These are phyloP conservation scores for Monascus ruber DNA, from an alignment of 2,329 filamentous ascomycete genomes.

Conservation along the genomic window DNA sequence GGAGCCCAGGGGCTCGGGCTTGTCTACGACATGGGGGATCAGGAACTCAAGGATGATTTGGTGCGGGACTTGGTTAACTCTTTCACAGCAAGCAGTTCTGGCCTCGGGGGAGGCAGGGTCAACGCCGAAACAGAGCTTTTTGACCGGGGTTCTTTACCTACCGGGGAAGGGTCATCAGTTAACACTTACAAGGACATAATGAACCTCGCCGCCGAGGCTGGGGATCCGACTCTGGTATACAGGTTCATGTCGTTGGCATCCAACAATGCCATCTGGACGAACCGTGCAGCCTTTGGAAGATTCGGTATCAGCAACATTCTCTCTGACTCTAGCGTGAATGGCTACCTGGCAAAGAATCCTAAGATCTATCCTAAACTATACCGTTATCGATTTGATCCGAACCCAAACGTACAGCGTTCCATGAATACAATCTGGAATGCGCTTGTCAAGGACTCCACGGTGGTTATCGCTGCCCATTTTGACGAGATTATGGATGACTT, in stretches of 20 bases:
- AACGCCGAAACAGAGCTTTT: constrained; percentile 87
- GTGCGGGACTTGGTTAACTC: constrained; percentile 79
- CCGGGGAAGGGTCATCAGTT: constrained; percentile 75
- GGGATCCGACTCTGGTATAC: constrained; percentile 92
- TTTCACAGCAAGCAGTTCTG: constrained; percentile 58
- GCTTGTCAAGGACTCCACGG: constrained; percentile 75
- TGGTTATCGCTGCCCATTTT: constrained; percentile 69
- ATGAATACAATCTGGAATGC: constrained; percentile 99
- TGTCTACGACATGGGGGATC: constrained; percentile 86
- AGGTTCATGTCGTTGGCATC: constrained; percentile 96
- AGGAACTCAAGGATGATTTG: constrained; percentile 65
- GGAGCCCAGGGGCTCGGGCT: constrained; percentile 82
- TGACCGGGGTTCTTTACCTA: constrained; percentile 79
- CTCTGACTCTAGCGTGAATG: constrained; percentile 63
- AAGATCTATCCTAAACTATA: constrained; percentile 94
- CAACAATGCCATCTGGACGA: constrained; percentile 94
- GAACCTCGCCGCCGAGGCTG: constrained; percentile 87
- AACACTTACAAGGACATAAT: constrained; percentile 98
- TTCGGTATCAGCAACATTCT: constrained; percentile 89
- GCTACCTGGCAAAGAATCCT: constrained; percentile 65
- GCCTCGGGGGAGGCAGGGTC: constrained; percentile 62
- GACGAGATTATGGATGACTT: constrained; percentile 82
- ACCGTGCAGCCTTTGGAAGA: constrained; percentile 86
- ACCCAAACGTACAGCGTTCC: constrained; percentile 78
- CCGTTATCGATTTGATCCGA: constrained; percentile 90